Conservation (phyloP, 129 eudicot species). For the Saussurea involucrata region DNA sequence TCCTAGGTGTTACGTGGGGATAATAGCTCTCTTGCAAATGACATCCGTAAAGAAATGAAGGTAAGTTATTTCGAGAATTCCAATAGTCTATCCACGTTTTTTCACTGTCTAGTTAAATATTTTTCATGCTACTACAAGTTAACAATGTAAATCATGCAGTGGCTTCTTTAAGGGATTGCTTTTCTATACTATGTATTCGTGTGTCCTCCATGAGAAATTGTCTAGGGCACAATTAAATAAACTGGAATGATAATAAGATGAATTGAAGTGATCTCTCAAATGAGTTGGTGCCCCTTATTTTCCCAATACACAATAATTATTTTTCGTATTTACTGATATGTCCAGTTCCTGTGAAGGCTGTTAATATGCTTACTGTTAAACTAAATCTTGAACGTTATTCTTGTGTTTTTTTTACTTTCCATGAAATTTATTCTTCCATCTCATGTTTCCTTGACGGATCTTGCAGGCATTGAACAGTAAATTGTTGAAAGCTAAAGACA, state of each 20-base stretch:
- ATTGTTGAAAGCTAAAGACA: constrained; percentile 87
- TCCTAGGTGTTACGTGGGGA: constrained; percentile 92
- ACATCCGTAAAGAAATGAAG: constrained; percentile 98
- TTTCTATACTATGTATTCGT: not conserved
- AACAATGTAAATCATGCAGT: not conserved
- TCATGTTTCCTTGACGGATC: not conserved
- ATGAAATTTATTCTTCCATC: not conserved
- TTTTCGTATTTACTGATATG: not conserved
- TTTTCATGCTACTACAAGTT: not conserved
- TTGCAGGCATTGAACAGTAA: constrained; percentile 74
- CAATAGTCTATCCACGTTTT: not conserved
- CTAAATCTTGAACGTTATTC: not conserved
- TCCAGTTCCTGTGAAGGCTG: not conserved
- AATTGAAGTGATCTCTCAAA: not conserved
- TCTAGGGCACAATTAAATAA: not conserved
- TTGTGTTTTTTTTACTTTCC: not conserved
- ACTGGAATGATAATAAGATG: not conserved
- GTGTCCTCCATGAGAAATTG: not conserved
- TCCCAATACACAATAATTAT: not conserved
- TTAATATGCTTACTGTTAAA: not conserved
- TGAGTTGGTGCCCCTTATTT: not conserved
- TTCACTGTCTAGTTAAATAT: not conserved
- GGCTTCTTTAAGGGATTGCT: not conserved
- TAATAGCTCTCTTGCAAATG: constrained; percentile 93
- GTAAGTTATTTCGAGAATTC: constrained; percentile 22